Evolutionary conservation across 116 monocot genomes (phyloP), one percentile per base, ranked within the genome.

Genomic region (Posidonia oceanica): DNA sequence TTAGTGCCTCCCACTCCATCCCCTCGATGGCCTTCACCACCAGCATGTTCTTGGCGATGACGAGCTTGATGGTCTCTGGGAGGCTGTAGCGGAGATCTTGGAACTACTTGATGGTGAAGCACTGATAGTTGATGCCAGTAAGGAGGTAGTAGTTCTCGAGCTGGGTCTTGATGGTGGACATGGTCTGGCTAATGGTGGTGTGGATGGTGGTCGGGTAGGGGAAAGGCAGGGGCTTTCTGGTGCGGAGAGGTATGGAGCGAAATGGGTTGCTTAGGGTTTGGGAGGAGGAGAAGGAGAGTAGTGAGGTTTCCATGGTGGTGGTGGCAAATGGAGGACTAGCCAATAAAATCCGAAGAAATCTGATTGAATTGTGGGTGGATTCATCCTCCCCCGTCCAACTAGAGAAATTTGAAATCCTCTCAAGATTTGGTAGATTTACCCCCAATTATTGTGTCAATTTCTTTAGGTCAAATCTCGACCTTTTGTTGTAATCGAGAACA

Each of bases 11-110:
- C n/a, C n/a, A n/a, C n/a, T n/a, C n/a, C n/a, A n/a, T n/a, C n/a
- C n/a, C n/a, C n/a, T n/a, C n/a, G n/a, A n/a, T n/a, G n/a, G n/a
- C n/a, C n/a, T n/a, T n/a, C n/a, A n/a, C n/a, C n/a, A n/a, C n/a
- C n/a, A n/a, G n/a, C n/a, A n/a, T n/a, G 79, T 95, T 95, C 79
- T 91, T 95, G 56, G 88, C 88, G 36, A 95, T 77, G 39, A 95
- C 21, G 42, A 95, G 76, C 75, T 74, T 82, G 39, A 88, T 72
- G n/a, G 84, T 65, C 17, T 82, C 74, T 14, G 95, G 95, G n/a
- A 95, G 86, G 52, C 66, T 54, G 10, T 79, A 75, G 12, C 95
- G 95, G 83, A 95, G 86, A 39, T 78, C 81, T 76, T 91, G 88
- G 67, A 95, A 80, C 77, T 95, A 86, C 75, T 77, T 80, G 36